These are phyloP conservation scores for Silene uniflora DNA, from an alignment of 148 eudicot genomes.

Conservation along the genomic window DNA sequence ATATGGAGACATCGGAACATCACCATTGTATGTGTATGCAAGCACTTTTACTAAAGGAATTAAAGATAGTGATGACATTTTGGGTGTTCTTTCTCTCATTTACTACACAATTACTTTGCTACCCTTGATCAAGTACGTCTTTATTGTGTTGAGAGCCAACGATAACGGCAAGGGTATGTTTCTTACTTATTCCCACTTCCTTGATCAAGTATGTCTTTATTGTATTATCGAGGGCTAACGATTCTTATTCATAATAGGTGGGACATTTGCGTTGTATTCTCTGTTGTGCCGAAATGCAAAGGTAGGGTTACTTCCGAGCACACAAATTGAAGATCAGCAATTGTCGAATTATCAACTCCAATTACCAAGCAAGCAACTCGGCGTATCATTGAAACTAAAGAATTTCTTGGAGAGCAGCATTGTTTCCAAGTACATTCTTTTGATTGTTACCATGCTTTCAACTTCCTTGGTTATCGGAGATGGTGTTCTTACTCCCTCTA, in stretches of 20 bases:
- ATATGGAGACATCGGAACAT: constrained; percentile 42
- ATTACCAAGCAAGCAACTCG: constrained; percentile 20
- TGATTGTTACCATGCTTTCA: constrained; percentile 38
- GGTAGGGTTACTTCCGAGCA: constrained; percentile 38
- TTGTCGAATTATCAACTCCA: constrained; percentile 29
- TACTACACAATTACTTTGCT: constrained; percentile 36
- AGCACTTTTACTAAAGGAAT: constrained; percentile 32
- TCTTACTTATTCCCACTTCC: too few species aligned
- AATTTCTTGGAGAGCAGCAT: constrained; percentile 24
- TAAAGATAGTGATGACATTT: constrained; percentile 24
- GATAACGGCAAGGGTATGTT: constrained; percentile 29
- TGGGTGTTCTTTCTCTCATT: constrained; percentile 39
- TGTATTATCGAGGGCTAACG: too few species aligned
- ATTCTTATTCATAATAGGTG: constrained; percentile 15
- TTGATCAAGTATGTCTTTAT: too few species aligned
- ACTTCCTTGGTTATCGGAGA: constrained; percentile 15
- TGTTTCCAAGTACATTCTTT: constrained; percentile 27
- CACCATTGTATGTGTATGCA: constrained; percentile 37
- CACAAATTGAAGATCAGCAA: constrained; percentile 33
- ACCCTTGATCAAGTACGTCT: constrained; percentile 40
- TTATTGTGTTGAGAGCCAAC: constrained; percentile 40
- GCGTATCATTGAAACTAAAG: constrained; percentile 26
- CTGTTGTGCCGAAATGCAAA: constrained; percentile 39
- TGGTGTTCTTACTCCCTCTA: constrained; percentile 38
- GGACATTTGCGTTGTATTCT: constrained; percentile 49